Evolutionary conservation across 2,329 filamentous ascomycete species (phyloP).

Genomic region (Eutypella sp.): DNA sequence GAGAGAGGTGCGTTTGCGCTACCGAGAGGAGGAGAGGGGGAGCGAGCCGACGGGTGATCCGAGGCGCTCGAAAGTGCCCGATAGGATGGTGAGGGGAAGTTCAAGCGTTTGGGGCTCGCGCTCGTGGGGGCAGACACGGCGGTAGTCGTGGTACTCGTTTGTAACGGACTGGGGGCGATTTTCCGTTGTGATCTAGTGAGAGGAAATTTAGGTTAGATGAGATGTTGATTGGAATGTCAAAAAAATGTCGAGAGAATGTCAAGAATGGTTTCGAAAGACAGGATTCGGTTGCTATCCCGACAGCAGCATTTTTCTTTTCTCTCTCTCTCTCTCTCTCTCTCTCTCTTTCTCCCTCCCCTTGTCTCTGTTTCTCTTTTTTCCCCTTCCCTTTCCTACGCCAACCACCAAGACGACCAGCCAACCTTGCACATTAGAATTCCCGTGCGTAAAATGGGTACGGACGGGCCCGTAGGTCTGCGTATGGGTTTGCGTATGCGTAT

Average conservation of each 20-base stretch:
- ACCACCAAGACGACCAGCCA: background rate
- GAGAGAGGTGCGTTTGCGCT: constrained; percentile 4
- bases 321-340: background rate
- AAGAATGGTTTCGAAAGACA: too few species aligned
- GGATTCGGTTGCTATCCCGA: too few species aligned
- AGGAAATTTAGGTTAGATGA: constrained; percentile 27
- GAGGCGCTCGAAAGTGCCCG: constrained; percentile 13
- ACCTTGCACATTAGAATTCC: background rate
- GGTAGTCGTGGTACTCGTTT: constrained; percentile 36
- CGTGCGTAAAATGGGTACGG: too few species aligned
- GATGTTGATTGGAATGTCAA: constrained; percentile 16
- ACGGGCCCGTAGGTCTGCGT: too few species aligned
- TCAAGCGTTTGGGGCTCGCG: constrained; percentile 34
- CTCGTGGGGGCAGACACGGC: constrained; percentile 38
- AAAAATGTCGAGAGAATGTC: too few species aligned
- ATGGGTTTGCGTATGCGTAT: background rate
- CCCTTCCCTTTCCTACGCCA: background rate
- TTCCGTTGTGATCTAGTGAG: constrained; percentile 39
- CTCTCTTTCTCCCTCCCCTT: too few species aligned
- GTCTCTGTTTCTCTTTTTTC: background rate
- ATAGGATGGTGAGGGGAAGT: constrained; percentile 27
- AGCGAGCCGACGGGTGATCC: constrained; percentile 7
- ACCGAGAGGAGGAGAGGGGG: constrained; percentile 7
- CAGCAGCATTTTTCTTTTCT: too few species aligned
- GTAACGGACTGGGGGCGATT: constrained; percentile 45